Percentiles rank a stretch among this genome's conserved stretches.
Evolutionary conservation across 2,329 filamentous ascomycete species (phyloP).

Genomic region (Fusarium pseudonygamai): DNA sequence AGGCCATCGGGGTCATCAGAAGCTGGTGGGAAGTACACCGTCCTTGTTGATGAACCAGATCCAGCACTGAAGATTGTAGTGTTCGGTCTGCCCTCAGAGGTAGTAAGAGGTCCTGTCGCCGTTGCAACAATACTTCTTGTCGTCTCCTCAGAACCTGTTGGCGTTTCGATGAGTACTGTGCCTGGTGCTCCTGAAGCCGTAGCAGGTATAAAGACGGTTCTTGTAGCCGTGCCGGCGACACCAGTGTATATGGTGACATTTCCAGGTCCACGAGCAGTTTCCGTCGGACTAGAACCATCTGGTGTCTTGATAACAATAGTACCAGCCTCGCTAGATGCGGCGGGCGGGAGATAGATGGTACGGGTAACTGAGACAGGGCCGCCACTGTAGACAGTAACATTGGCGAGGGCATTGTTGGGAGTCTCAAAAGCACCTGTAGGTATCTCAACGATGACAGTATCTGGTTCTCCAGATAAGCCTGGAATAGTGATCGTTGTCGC

Average conservation of each 20-base stretch:
- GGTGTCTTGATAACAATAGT: slow-evolving; percentile 4
- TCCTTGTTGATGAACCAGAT: not conserved
- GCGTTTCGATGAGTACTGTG: slow-evolving; percentile 5
- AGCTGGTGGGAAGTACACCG: not conserved
- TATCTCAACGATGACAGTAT: not conserved
- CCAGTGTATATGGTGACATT: slow-evolving; percentile 10
- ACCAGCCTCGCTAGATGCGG: not conserved
- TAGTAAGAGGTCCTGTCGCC: not conserved
- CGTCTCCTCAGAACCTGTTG: not conserved
- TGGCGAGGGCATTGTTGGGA: not conserved
- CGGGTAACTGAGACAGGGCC: not conserved
- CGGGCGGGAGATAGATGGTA: not conserved
- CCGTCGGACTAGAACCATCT: not conserved
- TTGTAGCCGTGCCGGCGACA: not conserved
- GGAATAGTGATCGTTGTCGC: not conserved
- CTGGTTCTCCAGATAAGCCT: not conserved
- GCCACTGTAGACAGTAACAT: slow-evolving; percentile 9
- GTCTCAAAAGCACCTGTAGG: not conserved
- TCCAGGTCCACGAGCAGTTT: not conserved
- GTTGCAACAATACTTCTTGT: not conserved
- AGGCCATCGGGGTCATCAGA: not conserved
- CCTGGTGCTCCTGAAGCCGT: not conserved
- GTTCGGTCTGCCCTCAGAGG: not conserved
- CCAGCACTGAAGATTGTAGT: not conserved
- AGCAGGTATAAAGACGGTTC: not conserved